These are phyloP conservation scores for Boletellus emodensis DNA, from an alignment of 768 basidiomycete genomes.

Conservation along the genomic window DNA sequence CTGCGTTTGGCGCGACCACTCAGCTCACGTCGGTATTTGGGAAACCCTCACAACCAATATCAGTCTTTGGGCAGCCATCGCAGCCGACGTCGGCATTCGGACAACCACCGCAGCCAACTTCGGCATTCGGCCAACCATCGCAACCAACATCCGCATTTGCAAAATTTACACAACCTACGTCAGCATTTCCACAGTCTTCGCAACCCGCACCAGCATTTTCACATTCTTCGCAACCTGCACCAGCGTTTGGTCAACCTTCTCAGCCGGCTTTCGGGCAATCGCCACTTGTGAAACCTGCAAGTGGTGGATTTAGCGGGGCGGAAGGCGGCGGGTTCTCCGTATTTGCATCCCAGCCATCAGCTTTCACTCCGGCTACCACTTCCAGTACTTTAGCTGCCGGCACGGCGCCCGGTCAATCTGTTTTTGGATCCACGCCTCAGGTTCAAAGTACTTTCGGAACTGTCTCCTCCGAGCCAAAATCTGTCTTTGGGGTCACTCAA, in stretches of 20 bases:
- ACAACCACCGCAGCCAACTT: slow-evolving; percentile 21
- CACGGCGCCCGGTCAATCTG: slow-evolving; percentile 14
- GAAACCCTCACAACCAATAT: slow-evolving; percentile 24
- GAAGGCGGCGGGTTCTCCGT: slow-evolving; percentile 47
- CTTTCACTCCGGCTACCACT: slow-evolving; percentile 32
- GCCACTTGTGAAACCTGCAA: slow-evolving; percentile 44
- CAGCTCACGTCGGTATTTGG: slow-evolving; percentile 25
- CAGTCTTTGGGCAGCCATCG: slow-evolving; percentile 26
- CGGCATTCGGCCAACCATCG: slow-evolving; percentile 32
- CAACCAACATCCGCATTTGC: slow-evolving; percentile 36
- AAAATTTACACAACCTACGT: slow-evolving; percentile 26
- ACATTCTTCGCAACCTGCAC: slow-evolving; percentile 29
- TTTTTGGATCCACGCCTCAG: slow-evolving; percentile 15
- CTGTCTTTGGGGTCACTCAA: slow-evolving; percentile 14
- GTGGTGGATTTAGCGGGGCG: slow-evolving; percentile 48
- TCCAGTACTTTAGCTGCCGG: slow-evolving; percentile 3
- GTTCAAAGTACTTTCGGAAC: slow-evolving; percentile 22
- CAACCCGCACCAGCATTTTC: slow-evolving; percentile 31
- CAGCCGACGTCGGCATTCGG: slow-evolving; percentile 35
- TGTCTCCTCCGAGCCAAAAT: slow-evolving; percentile 9
- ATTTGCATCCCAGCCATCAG: slow-evolving; percentile 45
- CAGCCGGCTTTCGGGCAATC: slow-evolving; percentile 37
- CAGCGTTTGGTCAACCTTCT: slow-evolving; percentile 34
- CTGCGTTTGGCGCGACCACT: slow-evolving; percentile 33
- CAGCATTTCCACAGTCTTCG: slow-evolving; percentile 33